A percentile compares a stretch with the other conserved stretches of the same genome.
Conservation (phyloP, 306 rosid genomes). For the Pyrus bretschneideri region DNA sequence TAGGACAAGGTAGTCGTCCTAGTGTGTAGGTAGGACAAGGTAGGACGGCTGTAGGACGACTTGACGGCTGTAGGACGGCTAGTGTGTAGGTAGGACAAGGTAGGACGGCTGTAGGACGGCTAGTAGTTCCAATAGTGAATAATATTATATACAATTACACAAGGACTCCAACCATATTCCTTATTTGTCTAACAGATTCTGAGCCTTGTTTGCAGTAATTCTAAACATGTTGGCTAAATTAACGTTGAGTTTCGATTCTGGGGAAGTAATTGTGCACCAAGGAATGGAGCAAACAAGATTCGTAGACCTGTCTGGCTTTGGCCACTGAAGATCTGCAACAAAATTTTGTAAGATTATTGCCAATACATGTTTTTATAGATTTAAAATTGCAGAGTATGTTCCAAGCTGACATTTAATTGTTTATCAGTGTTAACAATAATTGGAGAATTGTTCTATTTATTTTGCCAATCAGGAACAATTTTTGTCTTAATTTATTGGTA, state of each 20-base stretch:
- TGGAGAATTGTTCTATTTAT: neutral
- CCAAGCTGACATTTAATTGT: neutral
- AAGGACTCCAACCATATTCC: too few relatives aligned
- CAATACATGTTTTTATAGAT: neutral
- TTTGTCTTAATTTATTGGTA: neutral
- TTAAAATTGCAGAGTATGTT: neutral
- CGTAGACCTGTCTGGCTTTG: neutral
- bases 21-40: too few relatives aligned
- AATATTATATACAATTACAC: too few relatives aligned
- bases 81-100: too few relatives aligned
- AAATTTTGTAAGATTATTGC: slow-evolving; percentile 10
- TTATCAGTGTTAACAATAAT: too few relatives aligned
- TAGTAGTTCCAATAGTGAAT: too few relatives aligned
- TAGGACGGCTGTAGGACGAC: too few relatives aligned
- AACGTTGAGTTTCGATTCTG: neutral
- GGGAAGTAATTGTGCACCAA: neutral
- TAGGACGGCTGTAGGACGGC: too few relatives aligned
- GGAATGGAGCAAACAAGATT: slow-evolving; percentile 1
- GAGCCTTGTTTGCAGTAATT: slow-evolving; percentile 11
- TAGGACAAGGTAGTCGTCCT: too few relatives aligned
- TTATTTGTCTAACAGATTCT: neutral
- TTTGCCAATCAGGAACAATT: neutral
- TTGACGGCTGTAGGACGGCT: too few relatives aligned
- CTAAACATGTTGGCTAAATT: neutral
- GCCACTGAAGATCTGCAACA: neutral